phyloP scores from a whole-genome alignment of 2,329 filamentous ascomycete species.

The Ophiostoma ulmi region DNA sequence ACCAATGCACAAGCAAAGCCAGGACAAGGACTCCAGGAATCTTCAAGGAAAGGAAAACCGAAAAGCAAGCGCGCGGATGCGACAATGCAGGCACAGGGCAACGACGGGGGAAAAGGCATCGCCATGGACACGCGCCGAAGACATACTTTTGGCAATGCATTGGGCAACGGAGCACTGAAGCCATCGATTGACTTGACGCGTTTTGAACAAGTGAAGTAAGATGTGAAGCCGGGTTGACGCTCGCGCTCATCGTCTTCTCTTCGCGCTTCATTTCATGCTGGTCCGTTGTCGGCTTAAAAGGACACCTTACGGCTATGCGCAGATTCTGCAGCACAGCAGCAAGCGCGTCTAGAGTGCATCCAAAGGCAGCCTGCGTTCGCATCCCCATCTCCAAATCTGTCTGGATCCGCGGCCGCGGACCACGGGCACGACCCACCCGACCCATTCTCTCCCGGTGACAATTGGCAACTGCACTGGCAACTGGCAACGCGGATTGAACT shows the following conservation, averaged over 20 bases:
- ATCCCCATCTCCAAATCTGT: neutral
- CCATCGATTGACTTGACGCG: neutral
- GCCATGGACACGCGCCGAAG: neutral
- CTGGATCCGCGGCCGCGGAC: neutral
- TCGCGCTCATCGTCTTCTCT: neutral
- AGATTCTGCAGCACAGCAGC: constrained; percentile 9
- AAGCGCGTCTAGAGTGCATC: neutral
- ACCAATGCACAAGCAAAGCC: neutral
- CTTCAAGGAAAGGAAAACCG: neutral
- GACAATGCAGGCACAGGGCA: neutral
- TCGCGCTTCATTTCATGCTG: neutral
- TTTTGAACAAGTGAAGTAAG: neutral
- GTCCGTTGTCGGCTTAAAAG: neutral
- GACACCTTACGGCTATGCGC: constrained; percentile 9
- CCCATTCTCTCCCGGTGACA: neutral
- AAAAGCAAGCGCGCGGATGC: neutral
- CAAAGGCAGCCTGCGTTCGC: neutral
- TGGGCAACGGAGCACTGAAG: neutral
- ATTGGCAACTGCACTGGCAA: neutral
- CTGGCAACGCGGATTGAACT: neutral
- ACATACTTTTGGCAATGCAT: neutral
- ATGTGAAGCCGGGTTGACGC: neutral
- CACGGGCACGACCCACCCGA: neutral
- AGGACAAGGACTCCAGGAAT: neutral
- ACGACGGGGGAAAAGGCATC: neutral